A percentile compares a stretch with the other conserved stretches of the same genome.
Conservation (phyloP, 106 monocot genomes). For the Dendrobium chrysotoxum region DNA sequence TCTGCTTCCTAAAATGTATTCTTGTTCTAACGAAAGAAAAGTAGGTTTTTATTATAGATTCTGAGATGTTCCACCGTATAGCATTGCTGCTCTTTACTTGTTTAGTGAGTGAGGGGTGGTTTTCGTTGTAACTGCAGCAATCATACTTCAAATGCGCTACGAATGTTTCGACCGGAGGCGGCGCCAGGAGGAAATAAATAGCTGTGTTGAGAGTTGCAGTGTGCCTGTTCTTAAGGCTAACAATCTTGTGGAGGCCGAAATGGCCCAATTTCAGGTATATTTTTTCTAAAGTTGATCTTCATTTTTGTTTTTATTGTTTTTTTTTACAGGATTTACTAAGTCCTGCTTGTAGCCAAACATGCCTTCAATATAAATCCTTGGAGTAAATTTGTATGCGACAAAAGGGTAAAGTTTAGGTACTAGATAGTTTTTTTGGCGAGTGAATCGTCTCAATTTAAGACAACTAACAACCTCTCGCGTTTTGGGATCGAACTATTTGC, state of each 20-base stretch:
- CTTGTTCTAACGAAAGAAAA: neutral
- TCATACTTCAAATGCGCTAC: slow-evolving; percentile 98
- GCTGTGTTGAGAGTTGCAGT: slow-evolving; percentile 90
- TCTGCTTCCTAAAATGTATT: neutral
- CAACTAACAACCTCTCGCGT: no score
- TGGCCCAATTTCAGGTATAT: slow-evolving; percentile 90
- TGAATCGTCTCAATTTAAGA: no score
- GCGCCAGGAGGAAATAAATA: slow-evolving; percentile 74
- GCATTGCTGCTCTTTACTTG: neutral
- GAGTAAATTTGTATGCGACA: no score
- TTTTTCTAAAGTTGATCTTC: neutral
- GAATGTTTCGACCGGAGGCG: slow-evolving; percentile 87
- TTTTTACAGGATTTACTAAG: neutral
- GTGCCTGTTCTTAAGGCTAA: slow-evolving; percentile 87
- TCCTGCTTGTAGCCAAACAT: no score
- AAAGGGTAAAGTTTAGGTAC: no score
- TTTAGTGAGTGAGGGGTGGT: neutral
- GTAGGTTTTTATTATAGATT: neutral
- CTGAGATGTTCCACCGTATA: neutral
- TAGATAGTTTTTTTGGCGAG: no score
- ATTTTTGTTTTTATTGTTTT: neutral
- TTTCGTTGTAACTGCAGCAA: slow-evolving; percentile 42
- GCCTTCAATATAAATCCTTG: no score
- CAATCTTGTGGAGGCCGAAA: slow-evolving; percentile 87
- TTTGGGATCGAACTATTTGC: no score